A percentile compares a stretch with the other conserved stretches of the same genome.
phyloP scores from a whole-genome alignment of 1,139 yeast species.

The Pichia sp. region DNA sequence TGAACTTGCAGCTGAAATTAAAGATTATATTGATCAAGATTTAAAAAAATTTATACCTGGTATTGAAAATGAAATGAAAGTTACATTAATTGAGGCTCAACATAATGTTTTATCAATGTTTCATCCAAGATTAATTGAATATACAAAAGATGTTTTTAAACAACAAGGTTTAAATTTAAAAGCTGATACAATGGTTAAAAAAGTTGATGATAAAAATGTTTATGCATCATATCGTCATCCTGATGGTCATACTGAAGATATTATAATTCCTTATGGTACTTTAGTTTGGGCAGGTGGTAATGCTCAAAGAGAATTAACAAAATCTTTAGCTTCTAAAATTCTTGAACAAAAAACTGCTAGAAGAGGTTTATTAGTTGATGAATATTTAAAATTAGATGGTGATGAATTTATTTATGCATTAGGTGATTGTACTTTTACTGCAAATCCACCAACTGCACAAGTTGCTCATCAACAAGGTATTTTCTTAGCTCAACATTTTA shows the following conservation, averaged over 20 bases:
- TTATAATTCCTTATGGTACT: constrained; percentile 48
- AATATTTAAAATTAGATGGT: constrained; percentile 48
- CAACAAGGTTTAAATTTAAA: constrained; percentile 47
- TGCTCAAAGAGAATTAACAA: constrained; percentile 48
- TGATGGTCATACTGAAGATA: constrained; percentile 40
- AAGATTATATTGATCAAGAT: constrained; percentile 58
- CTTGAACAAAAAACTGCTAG: constrained; percentile 55
- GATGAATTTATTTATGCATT: constrained; percentile 45
- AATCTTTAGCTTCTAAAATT: constrained; percentile 42
- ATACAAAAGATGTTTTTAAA: constrained; percentile 50
- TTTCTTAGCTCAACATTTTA: constrained; percentile 46
- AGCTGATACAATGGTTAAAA: constrained; percentile 52
- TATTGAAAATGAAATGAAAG: constrained; percentile 48
- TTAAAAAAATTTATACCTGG: constrained; percentile 54
- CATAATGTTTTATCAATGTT: constrained; percentile 54
- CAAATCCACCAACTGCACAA: constrained; percentile 58
- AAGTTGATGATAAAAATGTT: constrained; percentile 45
- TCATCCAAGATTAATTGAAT: constrained; percentile 50
- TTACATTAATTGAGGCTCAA: constrained; percentile 51
- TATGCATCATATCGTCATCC: constrained; percentile 39
- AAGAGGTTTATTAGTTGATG: constrained; percentile 53
- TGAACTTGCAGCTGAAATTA: constrained; percentile 77
- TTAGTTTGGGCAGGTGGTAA: constrained; percentile 64
- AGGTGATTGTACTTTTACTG: constrained; percentile 59
- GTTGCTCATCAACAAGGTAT: constrained; percentile 60